phyloP scores from a whole-genome alignment of 1,284 basidiomycete species.

The Sporisorium graminicola region DNA sequence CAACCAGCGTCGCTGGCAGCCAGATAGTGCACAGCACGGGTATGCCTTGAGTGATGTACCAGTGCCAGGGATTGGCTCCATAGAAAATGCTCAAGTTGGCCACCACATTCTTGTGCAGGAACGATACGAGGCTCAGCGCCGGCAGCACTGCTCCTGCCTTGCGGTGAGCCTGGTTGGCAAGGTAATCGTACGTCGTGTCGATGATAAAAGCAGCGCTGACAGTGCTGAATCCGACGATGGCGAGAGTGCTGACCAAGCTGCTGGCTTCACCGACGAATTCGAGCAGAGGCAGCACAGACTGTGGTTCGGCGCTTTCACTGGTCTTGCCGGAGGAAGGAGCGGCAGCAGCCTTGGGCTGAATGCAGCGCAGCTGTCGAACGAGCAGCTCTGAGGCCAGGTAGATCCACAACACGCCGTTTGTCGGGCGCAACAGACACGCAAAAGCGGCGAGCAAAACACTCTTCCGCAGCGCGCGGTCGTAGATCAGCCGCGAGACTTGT shows the following conservation, averaged over 20 bases:
- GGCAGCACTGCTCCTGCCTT: constrained; percentile 58
- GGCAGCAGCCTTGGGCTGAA: not conserved
- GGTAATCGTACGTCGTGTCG: constrained; percentile 80
- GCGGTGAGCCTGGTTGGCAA: constrained; percentile 49
- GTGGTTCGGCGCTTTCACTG: not conserved
- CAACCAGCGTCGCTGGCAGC: constrained; percentile 83
- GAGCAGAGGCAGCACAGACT: constrained; percentile 18
- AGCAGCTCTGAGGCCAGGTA: constrained; percentile 70
- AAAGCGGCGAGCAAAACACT: constrained; percentile 74
- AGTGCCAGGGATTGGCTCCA: constrained; percentile 87
- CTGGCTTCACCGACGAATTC: constrained; percentile 26
- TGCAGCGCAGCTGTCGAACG: constrained; percentile 8
- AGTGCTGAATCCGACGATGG: constrained; percentile 65
- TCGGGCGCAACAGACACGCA: constrained; percentile 85
- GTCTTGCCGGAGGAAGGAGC: no score
- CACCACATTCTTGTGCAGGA: constrained; percentile 80
- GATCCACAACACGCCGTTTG: constrained; percentile 86
- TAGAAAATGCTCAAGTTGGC: constrained; percentile 86
- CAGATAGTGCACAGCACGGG: constrained; percentile 80
- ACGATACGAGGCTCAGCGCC: constrained; percentile 84
- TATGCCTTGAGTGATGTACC: constrained; percentile 86
- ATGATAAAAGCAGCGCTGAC: no score
- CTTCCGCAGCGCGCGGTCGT: constrained; percentile 18
- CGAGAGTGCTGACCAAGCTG: constrained; percentile 6
- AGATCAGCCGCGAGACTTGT: constrained; percentile 13